Percentiles rank a stretch among this genome's conserved stretches.
phyloP scores from a whole-genome alignment of 1,284 basidiomycete species.

The Tylopilus orsonianus region DNA sequence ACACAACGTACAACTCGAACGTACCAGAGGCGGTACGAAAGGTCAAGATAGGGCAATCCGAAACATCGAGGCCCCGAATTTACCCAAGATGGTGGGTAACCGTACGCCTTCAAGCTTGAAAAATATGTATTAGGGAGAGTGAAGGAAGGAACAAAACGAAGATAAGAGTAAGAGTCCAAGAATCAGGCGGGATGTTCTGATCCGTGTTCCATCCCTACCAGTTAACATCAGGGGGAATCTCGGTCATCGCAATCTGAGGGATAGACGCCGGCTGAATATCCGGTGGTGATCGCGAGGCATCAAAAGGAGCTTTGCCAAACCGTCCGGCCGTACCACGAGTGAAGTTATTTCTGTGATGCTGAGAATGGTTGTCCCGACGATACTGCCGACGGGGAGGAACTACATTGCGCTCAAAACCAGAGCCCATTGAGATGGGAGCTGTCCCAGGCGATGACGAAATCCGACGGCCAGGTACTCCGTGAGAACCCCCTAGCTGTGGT shows the following conservation, averaged over 20 bases:
- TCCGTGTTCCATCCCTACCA: conserved; percentile 23
- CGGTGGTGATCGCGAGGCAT: conserved; percentile 18
- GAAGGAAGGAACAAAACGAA: conserved; percentile 19
- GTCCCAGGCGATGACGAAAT: conserved; percentile 17
- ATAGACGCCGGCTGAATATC: conserved; percentile 12
- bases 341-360: conserved; percentile 28
- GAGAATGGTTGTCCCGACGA: conserved; percentile 30
- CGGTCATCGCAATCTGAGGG: conserved; percentile 13
- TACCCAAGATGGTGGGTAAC: not conserved
- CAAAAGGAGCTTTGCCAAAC: conserved; percentile 19
- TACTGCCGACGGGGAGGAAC: conserved; percentile 33
- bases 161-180: not conserved
- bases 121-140: not conserved
- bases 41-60: no score
- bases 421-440: conserved; percentile 8
- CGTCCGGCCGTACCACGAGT: conserved; percentile 23
- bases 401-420: conserved; percentile 27
- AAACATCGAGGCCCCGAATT: no score
- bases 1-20: not conserved
- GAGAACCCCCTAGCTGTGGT: conserved; percentile 15
- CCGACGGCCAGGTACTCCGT: conserved; percentile 18
- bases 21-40: not conserved
- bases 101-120: conserved; percentile 1
- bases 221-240: conserved; percentile 13
- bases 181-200: conserved; percentile 10